These are phyloP conservation scores for Vaccinium myrtillus DNA, from an alignment of 148 eudicot species.

Conservation along the genomic window DNA sequence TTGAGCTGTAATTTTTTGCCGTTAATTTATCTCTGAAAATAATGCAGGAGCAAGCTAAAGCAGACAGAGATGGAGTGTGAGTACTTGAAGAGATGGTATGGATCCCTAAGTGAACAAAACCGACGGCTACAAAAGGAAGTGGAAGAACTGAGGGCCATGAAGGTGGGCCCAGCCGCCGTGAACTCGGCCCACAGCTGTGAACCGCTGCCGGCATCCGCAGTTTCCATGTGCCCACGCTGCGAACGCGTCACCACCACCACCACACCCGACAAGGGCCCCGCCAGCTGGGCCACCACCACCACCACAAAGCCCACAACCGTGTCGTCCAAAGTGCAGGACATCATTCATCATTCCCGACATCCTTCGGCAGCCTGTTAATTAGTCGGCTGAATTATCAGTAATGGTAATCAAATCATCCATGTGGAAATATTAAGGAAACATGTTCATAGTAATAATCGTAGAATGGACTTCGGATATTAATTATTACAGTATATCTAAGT, in stretches of 20 bases:
- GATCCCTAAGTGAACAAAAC: conserved; percentile 44
- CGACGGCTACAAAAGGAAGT: conserved; percentile 44
- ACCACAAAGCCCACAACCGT: neutral
- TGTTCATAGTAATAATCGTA: conserved; percentile 3
- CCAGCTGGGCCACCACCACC: conserved; percentile 19
- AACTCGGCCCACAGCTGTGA: conserved; percentile 23
- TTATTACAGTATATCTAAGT: neutral
- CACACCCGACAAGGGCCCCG: conserved; percentile 20
- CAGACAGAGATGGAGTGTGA: conserved; percentile 54
- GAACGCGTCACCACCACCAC: conserved; percentile 36
- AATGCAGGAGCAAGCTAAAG: conserved; percentile 51
- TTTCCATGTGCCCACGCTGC: conserved; percentile 47
- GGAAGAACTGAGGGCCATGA: conserved; percentile 50
- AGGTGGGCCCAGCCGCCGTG: conserved; percentile 23
- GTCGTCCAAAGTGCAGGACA: conserved; percentile 13
- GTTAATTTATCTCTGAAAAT: neutral
- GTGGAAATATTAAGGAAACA: neutral
- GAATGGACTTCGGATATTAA: neutral
- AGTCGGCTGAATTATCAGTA: neutral
- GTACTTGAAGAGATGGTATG: conserved; percentile 48
- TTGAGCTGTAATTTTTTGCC: neutral
- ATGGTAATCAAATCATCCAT: neutral
- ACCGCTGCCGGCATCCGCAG: conserved; percentile 28
- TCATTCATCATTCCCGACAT: conserved; percentile 18
- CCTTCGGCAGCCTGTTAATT: conserved; percentile 23